A percentile compares a stretch with the other conserved stretches of the same genome.
Evolutionary conservation across 2,329 filamentous ascomycete species (phyloP).

Genomic region (Fonsecaea pugnacius): DNA sequence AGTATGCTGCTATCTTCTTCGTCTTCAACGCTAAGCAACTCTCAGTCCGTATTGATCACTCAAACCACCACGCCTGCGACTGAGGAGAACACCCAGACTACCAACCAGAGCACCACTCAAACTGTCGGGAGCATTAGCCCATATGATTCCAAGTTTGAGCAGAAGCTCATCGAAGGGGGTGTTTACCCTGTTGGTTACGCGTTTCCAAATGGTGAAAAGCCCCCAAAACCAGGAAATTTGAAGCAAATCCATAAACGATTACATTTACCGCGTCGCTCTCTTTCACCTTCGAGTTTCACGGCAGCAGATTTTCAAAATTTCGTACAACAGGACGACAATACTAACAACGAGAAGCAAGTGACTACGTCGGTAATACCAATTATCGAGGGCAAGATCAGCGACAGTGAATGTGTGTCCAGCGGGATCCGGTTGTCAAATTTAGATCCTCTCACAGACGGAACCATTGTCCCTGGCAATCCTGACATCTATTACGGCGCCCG

Average conservation of each 20-base stretch:
- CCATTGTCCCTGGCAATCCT: conserved; percentile 37
- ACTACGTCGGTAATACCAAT: conserved; percentile 42
- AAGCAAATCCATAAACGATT: conserved; percentile 29
- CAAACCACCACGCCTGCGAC: conserved; percentile 12
- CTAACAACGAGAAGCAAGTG: conserved; percentile 44
- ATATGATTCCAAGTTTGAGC: conserved; percentile 45
- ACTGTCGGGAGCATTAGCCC: conserved; percentile 39
- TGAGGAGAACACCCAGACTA: too few relatives aligned
- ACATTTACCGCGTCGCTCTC: conserved; percentile 11
- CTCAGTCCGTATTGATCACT: not conserved
- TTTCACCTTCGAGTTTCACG: conserved; percentile 20
- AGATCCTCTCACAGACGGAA: conserved; percentile 42
- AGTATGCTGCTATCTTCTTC: conserved; percentile 26
- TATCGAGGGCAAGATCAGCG: conserved; percentile 15
- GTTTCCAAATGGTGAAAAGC: conserved; percentile 36
- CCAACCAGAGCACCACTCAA: conserved; percentile 26
- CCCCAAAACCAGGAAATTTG: conserved; percentile 41
- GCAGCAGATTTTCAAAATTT: conserved; percentile 20
- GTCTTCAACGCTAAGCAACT: not conserved
- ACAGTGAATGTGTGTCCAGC: conserved; percentile 35
- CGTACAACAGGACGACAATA: not conserved
- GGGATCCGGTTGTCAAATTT: conserved; percentile 46
- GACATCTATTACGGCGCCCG: conserved; percentile 42
- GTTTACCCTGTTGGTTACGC: conserved; percentile 40
- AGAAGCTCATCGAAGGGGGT: conserved; percentile 44